A percentile compares a stretch with the other conserved stretches of the same genome.
Evolutionary conservation across 2,329 filamentous ascomycete genomes (phyloP).

Genomic region (Scortechinia acanthostroma): DNA sequence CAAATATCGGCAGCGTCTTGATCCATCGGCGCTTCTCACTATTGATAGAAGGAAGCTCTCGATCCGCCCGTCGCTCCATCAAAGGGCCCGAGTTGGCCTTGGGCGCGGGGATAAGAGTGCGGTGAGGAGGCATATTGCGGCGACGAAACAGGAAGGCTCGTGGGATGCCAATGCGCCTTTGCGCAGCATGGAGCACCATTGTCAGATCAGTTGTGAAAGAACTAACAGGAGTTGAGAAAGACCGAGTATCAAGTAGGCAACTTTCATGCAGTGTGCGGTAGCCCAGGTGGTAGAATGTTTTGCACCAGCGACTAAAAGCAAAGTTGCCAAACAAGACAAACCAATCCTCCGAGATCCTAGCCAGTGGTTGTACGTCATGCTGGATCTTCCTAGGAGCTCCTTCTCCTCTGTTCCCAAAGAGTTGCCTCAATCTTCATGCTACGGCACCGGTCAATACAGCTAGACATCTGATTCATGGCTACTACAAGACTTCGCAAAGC

Average conservation of each 20-base stretch:
- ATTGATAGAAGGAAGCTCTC: conserved; percentile 9
- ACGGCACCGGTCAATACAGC: too few species aligned
- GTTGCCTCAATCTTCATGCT: too few species aligned
- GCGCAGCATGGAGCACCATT: neutral
- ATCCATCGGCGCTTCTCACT: conserved; percentile 22
- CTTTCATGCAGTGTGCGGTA: too few species aligned
- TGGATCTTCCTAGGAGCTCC: too few species aligned
- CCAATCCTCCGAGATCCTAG: too few species aligned
- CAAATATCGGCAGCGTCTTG: conserved; percentile 48
- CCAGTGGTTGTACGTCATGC: too few species aligned
- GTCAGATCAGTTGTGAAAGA: neutral
- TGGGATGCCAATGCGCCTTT: neutral
- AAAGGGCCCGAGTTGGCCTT: conserved; percentile 6
- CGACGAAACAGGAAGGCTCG: neutral
- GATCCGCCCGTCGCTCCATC: conserved; percentile 11
- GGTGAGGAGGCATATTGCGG: neutral
- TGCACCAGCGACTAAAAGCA: too few species aligned
- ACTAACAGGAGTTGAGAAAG: conserved; percentile 1
- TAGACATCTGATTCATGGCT: conserved; percentile 1
- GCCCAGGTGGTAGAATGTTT: neutral
- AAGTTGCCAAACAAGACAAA: too few species aligned
- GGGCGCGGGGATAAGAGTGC: neutral
- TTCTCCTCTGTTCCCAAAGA: too few species aligned
- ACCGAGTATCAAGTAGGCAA: too few species aligned
- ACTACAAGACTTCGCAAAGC: neutral